Conservation (phyloP, 2,329 filamentous ascomycete species). For the Juglanconis sp. region DNA sequence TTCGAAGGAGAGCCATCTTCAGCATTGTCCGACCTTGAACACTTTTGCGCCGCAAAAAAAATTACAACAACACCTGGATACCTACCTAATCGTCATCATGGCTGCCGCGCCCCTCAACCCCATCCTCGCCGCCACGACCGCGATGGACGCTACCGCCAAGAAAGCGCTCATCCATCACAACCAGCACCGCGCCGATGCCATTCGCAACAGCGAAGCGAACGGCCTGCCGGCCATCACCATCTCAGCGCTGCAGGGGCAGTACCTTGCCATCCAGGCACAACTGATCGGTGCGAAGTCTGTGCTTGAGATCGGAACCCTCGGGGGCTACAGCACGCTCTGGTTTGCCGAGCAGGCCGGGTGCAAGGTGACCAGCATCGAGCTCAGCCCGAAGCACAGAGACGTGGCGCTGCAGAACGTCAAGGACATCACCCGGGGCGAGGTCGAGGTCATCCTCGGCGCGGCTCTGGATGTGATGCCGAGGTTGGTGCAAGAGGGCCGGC, state of each 20-base stretch:
- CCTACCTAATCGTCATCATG: neutral
- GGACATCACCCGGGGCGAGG: constrained; percentile 34
- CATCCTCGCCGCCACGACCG: neutral
- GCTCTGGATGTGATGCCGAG: constrained; percentile 37
- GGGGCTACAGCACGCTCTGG: constrained; percentile 53
- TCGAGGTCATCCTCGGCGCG: constrained; percentile 43
- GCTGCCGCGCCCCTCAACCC: neutral
- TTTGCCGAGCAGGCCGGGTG: constrained; percentile 37
- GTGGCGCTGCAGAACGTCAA: constrained; percentile 42
- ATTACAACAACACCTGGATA: too few relatives aligned
- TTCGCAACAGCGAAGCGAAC: constrained; percentile 28
- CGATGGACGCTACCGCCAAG: constrained; percentile 17
- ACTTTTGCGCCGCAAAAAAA: too few relatives aligned
- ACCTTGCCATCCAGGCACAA: constrained; percentile 36
- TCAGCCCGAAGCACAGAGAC: constrained; percentile 40
- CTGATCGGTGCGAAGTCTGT: constrained; percentile 34
- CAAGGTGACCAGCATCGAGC: constrained; percentile 50
- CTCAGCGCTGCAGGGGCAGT: constrained; percentile 33
- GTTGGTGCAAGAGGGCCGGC: constrained; percentile 37
- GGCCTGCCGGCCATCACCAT: constrained; percentile 37
- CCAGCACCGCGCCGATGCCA: constrained; percentile 27
- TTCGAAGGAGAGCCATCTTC: too few relatives aligned
- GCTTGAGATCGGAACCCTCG: constrained; percentile 54
- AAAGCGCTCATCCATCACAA: constrained; percentile 20
- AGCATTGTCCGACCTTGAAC: neutral